These are phyloP conservation scores for Aspergillus sparsus DNA, from an alignment of 495 filamentous ascomycete genomes.

Conservation along the genomic window DNA sequence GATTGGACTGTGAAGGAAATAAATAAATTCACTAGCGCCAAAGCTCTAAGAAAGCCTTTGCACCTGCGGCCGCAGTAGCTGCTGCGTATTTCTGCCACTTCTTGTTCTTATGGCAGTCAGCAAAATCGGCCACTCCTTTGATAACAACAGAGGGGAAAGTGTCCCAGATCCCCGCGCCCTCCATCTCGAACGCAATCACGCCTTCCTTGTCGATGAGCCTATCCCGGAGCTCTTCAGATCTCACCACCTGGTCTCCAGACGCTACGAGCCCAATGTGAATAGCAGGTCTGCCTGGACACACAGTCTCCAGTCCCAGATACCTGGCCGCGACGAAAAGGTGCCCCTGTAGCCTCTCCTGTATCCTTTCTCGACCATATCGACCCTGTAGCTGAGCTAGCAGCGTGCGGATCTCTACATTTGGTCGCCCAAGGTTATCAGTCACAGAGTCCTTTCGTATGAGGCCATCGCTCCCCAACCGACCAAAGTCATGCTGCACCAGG, in stretches of 20 bases:
- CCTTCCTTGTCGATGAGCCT: conserved; percentile 11
- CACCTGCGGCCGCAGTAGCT: conserved; percentile 33
- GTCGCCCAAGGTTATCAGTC: conserved; percentile 27
- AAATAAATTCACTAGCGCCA: too few species aligned
- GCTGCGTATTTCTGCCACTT: conserved; percentile 42
- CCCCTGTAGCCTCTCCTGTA: background rate
- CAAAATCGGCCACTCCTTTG: conserved; percentile 43
- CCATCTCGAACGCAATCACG: conserved; percentile 46
- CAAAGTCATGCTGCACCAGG: conserved; percentile 39
- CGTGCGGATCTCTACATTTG: conserved; percentile 13
- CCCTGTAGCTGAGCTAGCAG: background rate
- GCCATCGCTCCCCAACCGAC: conserved; percentile 25
- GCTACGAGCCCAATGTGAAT: conserved; percentile 31
- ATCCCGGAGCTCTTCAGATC: conserved; percentile 32
- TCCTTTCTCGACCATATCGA: background rate
- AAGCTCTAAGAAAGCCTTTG: conserved; percentile 27
- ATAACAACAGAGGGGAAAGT: conserved; percentile 38
- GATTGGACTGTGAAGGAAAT: too few species aligned
- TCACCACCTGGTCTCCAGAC: conserved; percentile 37
- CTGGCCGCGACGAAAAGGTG: background rate
- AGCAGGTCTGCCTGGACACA: background rate
- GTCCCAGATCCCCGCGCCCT: conserved; percentile 38
- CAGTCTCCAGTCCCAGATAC: background rate
- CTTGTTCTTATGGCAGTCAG: conserved; percentile 45
- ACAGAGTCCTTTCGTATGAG: conserved; percentile 27